phyloP scores from a whole-genome alignment of 257 asterid species.

The Parsonsia alboflavescens region DNA sequence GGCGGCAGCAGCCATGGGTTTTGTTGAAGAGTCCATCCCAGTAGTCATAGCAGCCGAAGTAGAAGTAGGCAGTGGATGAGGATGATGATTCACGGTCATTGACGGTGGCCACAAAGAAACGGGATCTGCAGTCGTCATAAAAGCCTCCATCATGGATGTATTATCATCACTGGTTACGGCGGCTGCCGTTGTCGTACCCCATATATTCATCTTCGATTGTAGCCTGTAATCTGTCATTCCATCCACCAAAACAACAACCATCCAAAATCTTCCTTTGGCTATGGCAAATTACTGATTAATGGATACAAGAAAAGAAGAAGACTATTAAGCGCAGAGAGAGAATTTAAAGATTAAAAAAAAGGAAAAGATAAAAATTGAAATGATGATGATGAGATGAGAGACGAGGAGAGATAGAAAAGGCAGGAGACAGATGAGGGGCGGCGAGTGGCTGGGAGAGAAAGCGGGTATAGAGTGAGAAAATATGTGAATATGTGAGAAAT shows the following conservation, averaged over 20 bases:
- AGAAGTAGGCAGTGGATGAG: not conserved
- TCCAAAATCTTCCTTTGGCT: not conserved
- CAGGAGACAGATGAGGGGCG: slow-evolving; percentile 12
- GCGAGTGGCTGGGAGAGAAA: slow-evolving; percentile 22
- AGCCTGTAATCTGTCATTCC: slow-evolving; percentile 39
- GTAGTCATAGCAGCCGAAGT: slow-evolving; percentile 9
- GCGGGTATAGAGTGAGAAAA: not conserved
- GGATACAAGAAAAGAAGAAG: not conserved
- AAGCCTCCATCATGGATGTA: slow-evolving; percentile 47
- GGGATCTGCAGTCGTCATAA: slow-evolving; percentile 55
- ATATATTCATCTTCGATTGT: slow-evolving; percentile 35
- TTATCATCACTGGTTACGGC: slow-evolving; percentile 27
- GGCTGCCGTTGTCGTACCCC: slow-evolving; percentile 23
- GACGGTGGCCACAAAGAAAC: slow-evolving; percentile 49
- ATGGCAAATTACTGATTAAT: not conserved
- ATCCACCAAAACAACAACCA: slow-evolving; percentile 7
- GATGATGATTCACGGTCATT: not conserved
- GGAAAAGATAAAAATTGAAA: no score
- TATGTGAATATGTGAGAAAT: slow-evolving; percentile 3
- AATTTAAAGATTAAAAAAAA: not conserved
- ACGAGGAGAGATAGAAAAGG: not conserved
- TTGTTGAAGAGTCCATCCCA: not conserved
- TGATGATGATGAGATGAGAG: no score
- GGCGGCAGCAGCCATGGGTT: not conserved
- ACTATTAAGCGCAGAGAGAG: not conserved